These are phyloP conservation scores for Ceratobasidium sp. DNA, from an alignment of 1,284 basidiomycete species.

Conservation along the genomic window DNA sequence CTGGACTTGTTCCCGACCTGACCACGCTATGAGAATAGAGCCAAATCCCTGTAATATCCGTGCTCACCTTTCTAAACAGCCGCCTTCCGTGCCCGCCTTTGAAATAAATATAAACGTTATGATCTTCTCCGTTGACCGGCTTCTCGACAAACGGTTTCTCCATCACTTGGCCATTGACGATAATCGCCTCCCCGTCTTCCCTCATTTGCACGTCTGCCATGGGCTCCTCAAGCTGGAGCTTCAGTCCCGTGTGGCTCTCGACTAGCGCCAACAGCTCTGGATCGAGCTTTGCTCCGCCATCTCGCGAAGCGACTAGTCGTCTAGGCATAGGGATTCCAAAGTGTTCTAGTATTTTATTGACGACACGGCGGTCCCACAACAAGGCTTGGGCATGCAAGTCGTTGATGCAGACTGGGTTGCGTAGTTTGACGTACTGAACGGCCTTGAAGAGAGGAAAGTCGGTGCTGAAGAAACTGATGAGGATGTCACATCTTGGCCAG, in stretches of 20 bases:
- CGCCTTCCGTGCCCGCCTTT: constrained; percentile 90
- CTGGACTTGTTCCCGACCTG: constrained; percentile 99
- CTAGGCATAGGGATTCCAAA: constrained; percentile 90
- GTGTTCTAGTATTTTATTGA: constrained; percentile 90
- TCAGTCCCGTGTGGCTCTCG: constrained; percentile 75
- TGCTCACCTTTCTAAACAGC: constrained; percentile 88
- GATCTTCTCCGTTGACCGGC: constrained; percentile 97
- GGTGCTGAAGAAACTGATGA: constrained; percentile 98
- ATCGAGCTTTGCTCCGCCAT: constrained; percentile 90
- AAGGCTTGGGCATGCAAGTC: constrained; percentile 90
- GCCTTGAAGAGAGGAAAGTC: constrained; percentile 99
- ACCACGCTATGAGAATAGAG: constrained; percentile 22
- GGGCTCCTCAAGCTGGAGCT: constrained; percentile 72
- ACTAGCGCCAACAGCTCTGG: constrained; percentile 74
- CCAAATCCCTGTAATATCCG: background rate
- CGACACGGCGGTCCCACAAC: constrained; percentile 96
- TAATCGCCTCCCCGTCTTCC: constrained; percentile 87
- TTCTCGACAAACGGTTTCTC: constrained; percentile 99
- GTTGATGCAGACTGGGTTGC: constrained; percentile 95
- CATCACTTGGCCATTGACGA: constrained; percentile 86
- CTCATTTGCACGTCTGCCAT: constrained; percentile 82
- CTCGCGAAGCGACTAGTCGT: constrained; percentile 89
- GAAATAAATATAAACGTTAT: constrained; percentile 99
- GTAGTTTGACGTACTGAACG: constrained; percentile 90
- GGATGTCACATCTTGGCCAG: constrained; percentile 96